These are phyloP conservation scores for Citrus hindsii DNA, from an alignment of 345 rosid species.

Conservation along the genomic window DNA sequence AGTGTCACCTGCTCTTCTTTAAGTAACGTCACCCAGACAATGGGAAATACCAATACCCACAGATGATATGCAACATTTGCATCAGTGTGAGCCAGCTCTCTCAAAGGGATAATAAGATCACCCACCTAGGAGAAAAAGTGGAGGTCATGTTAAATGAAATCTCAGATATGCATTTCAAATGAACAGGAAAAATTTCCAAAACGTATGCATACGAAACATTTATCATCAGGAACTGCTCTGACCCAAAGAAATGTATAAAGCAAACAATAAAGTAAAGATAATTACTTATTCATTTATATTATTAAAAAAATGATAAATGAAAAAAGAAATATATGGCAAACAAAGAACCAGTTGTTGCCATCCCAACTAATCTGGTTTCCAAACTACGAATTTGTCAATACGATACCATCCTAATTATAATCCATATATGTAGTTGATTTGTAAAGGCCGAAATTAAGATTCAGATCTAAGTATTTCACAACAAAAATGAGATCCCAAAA, in stretches of 20 bases:
- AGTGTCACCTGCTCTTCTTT: conserved; percentile 85
- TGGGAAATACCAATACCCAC: conserved; percentile 98
- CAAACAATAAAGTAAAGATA: neutral
- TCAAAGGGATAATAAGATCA: conserved; percentile 84
- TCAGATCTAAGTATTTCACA: neutral
- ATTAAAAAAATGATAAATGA: neutral
- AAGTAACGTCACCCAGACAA: conserved; percentile 90
- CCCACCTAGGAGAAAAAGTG: conserved; percentile 51
- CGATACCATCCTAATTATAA: neutral
- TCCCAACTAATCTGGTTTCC: neutral
- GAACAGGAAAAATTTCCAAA: neutral
- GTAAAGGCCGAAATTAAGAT: neutral
- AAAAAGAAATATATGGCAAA: neutral
- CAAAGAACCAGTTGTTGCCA: neutral
- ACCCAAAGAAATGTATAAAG: neutral
- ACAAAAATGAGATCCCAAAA: conserved; percentile 3
- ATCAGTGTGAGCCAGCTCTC: conserved; percentile 94
- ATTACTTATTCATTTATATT: neutral
- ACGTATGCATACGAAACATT: neutral
- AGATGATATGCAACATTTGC: conserved; percentile 96
- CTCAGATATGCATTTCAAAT: neutral
- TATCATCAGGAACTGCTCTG: neutral
- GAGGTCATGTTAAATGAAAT: conserved; percentile 3
- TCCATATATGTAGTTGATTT: neutral
- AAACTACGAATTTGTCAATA: neutral